phyloP scores from a whole-genome alignment of 116 monocot genomes.

The Cymodocea nodosa region DNA sequence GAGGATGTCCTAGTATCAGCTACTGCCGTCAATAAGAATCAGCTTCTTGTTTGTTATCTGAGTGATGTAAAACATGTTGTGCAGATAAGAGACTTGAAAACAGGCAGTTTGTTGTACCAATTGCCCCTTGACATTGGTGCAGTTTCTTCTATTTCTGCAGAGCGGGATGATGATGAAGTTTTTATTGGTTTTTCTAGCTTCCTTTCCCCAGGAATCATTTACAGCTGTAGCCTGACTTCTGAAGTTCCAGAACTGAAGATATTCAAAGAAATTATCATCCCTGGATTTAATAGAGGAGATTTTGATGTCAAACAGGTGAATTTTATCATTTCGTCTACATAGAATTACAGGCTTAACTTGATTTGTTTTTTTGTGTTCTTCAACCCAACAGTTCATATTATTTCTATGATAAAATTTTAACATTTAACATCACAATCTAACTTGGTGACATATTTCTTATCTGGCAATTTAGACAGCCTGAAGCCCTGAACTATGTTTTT shows the following conservation, averaged over 20 bases:
- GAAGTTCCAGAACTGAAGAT: conserved; percentile 57
- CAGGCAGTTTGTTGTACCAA: conserved; percentile 36
- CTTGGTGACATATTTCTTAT: too few relatives aligned
- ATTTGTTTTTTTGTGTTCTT: neutral
- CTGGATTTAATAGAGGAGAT: conserved; percentile 58
- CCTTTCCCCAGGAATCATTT: conserved; percentile 72
- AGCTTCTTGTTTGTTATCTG: conserved; percentile 52
- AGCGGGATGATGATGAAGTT: conserved; percentile 39
- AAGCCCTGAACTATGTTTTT: neutral
- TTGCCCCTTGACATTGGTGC: conserved; percentile 55
- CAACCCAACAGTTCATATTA: neutral
- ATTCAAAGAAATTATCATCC: conserved; percentile 69
- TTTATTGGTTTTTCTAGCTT: conserved; percentile 85
- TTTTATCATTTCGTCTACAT: neutral
- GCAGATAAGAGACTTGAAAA: conserved; percentile 58
- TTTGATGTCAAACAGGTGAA: conserved; percentile 84
- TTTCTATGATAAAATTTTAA: neutral
- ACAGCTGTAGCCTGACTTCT: conserved; percentile 44
- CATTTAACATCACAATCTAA: neutral
- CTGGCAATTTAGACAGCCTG: too few relatives aligned
- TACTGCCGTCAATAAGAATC: conserved; percentile 47
- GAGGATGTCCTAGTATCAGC: conserved; percentile 71
- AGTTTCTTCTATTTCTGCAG: conserved; percentile 38
- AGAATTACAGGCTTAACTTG: too few relatives aligned
- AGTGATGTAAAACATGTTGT: conserved; percentile 56